phyloP scores from a whole-genome alignment of 1,284 basidiomycete genomes.

The Limonomyces culmigenus region DNA sequence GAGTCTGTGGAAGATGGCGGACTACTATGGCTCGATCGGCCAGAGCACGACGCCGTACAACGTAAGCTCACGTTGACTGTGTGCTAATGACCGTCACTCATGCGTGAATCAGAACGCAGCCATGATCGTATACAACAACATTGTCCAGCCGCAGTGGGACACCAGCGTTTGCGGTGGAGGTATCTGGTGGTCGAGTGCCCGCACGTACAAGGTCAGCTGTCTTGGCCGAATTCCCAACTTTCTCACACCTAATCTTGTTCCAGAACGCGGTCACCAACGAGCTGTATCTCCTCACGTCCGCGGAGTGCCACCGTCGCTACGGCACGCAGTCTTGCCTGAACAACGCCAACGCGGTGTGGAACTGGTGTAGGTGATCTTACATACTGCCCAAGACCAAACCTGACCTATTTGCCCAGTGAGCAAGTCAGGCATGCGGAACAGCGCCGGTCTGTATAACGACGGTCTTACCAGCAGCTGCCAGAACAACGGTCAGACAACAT shows the following conservation, averaged over 20 bases:
- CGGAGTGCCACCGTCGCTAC: conserved; percentile 24
- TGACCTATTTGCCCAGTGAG: conserved; percentile 16
- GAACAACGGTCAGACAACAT: conserved; percentile 27
- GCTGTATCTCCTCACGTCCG: conserved; percentile 31
- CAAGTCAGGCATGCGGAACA: conserved; percentile 30
- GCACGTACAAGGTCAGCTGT: conserved; percentile 1
- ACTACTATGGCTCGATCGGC: conserved; percentile 21
- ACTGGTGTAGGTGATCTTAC: conserved; percentile 22
- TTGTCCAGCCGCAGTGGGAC: conserved; percentile 31
- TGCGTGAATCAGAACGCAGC: not conserved
- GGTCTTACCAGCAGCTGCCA: conserved; percentile 22
- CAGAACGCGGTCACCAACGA: conserved; percentile 44
- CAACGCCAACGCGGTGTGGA: conserved; percentile 29
- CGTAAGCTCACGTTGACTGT: not conserved
- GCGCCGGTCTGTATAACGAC: conserved; percentile 31
- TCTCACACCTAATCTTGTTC: conserved; percentile 31
- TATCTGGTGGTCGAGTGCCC: conserved; percentile 9
- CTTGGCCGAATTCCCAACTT: too few relatives aligned
- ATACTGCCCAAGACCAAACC: not conserved
- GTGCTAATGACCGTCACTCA: not conserved
- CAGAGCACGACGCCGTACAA: not conserved
- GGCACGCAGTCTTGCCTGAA: conserved; percentile 20
- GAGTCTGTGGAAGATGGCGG: conserved; percentile 33
- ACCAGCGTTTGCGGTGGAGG: conserved; percentile 17
- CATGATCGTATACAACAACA: conserved; percentile 22